Evolutionary conservation across 495 filamentous ascomycete genomes (phyloP).

Genomic region (Neurospora sp.): DNA sequence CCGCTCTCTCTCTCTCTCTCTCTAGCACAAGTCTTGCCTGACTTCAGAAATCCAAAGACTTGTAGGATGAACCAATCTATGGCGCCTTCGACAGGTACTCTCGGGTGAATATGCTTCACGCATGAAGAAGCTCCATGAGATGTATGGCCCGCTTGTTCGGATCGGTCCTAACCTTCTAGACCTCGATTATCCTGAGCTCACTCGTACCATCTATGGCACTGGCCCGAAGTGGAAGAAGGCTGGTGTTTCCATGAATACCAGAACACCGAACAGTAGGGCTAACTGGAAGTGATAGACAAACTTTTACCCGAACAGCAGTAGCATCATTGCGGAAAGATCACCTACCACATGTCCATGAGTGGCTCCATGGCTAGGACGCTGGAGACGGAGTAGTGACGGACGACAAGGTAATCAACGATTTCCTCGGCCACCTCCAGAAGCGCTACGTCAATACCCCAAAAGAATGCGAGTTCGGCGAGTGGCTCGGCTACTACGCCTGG

Average conservation of each 20-base stretch:
- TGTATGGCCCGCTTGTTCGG: slow-evolving; percentile 29
- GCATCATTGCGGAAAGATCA: slow-evolving; percentile 26
- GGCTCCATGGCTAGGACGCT: too few species aligned
- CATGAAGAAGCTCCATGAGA: slow-evolving; percentile 25
- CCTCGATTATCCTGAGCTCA: slow-evolving; percentile 20
- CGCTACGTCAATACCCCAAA: slow-evolving; percentile 11
- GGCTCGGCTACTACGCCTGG: slow-evolving; percentile 25
- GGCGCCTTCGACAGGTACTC: slow-evolving; percentile 18
- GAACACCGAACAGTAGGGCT: too few species aligned
- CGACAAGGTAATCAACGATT: slow-evolving; percentile 21
- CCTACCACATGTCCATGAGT: slow-evolving; percentile 28
- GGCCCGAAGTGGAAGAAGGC: slow-evolving; percentile 18
- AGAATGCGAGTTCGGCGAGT: slow-evolving; percentile 16
- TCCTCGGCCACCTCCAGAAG: slow-evolving; percentile 20
- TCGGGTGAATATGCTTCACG: slow-evolving; percentile 14
- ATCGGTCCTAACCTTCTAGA: slow-evolving; percentile 26
- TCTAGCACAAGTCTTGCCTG: background rate
- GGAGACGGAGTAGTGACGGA: too few species aligned
- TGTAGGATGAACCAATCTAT: slow-evolving; percentile 22
- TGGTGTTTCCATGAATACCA: background rate
- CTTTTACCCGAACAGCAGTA: slow-evolving; percentile 31
- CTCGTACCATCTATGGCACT: slow-evolving; percentile 14
- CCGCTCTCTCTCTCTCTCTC: slow-evolving; percentile 1
- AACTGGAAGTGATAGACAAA: slow-evolving; percentile 16
- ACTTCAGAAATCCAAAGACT: background rate